Base-by-base conservation (phyloP, 257 asterid genomes). In the Echites panduratus region DNA sequence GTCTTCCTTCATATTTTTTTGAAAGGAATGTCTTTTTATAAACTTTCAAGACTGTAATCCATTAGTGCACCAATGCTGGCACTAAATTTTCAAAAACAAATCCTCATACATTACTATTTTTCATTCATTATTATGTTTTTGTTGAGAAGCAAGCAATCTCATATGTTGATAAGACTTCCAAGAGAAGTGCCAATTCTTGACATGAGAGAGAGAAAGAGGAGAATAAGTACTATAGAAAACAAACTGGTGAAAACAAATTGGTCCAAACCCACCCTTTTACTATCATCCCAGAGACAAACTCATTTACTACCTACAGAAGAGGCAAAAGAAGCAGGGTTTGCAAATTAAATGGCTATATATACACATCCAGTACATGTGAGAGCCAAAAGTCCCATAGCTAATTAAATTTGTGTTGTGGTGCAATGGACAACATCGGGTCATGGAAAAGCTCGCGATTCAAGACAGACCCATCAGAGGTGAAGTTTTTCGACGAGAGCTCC, bases 41-140 rank as follows among this genome's bases (percentile, higher is more conserved):
- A 50, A 50, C 56, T 50, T 57, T 68, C 74, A 58, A 59, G 70
- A 20, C 73, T 67, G 78, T 54, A 75, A 54, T 75, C 68, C 79
- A 68, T 68, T 68, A 68, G 45, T 1, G 35, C 47, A 63, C 11
- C 45, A 32, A 13, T 22, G 43, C 67, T 62, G 41, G 57, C 45
- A 62, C 16, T 32, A 62, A 61, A 4, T 62, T 19, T 62, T 32
- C 67, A 29, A 32, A 10, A 32, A 32, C 62, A 22, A 56, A 56
- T 56, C 62, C 62, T 7, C 2, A 45, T 32, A 32, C 38, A 32
- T 32, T 3, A 22, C 7, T 12, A 29, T n/a, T 45, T 0, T 45
- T 45, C 14, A 44, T 44, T 40, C 48, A 44, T 44, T 5, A 44
- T 44, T n/a, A n/a, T n/a, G 9, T 17, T 17, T 54, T 27, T 1